Percentiles rank a stretch among this genome's conserved stretches.
Evolutionary conservation across 176 grass and related monocot species (phyloP).

Genomic region (Hordeum marinum): DNA sequence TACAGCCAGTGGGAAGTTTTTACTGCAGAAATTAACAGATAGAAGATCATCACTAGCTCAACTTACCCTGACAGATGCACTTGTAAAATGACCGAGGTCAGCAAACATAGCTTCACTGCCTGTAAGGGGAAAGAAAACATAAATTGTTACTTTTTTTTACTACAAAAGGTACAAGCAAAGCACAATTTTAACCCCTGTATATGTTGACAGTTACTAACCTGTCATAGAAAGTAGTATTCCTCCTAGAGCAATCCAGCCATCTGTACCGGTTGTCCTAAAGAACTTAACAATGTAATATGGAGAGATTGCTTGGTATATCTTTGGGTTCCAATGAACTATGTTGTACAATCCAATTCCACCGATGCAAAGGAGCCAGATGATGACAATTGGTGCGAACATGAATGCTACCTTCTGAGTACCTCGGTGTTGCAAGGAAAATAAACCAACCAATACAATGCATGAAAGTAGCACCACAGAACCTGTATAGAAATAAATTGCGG

Average conservation of each 20-base stretch:
- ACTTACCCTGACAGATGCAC: conserved; percentile 83
- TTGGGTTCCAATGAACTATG: conserved; percentile 77
- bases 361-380: conserved; percentile 76
- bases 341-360: conserved; percentile 83
- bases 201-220: conserved; percentile 45
- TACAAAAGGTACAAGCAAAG: not conserved
- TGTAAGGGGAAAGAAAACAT: conserved; percentile 34
- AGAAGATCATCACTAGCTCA: conserved; percentile 20
- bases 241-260: conserved; percentile 97
- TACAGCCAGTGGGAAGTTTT: not conserved
- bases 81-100: conserved; percentile 88
- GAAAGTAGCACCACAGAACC: conserved; percentile 87
- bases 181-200: not conserved
- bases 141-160: not conserved
- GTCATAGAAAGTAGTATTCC: conserved; percentile 93
- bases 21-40: not conserved
- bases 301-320: conserved; percentile 77
- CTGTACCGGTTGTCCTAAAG: conserved; percentile 71
- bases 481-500: conserved; percentile 30
- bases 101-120: conserved; percentile 98
- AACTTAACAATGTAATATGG: conserved; percentile 78
- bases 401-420: conserved; percentile 95
- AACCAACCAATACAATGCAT: conserved; percentile 86
- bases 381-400: conserved; percentile 83
- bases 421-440: conserved; percentile 92